phyloP scores from a whole-genome alignment of 106 monocot species.

The Iris macrosiphon region DNA sequence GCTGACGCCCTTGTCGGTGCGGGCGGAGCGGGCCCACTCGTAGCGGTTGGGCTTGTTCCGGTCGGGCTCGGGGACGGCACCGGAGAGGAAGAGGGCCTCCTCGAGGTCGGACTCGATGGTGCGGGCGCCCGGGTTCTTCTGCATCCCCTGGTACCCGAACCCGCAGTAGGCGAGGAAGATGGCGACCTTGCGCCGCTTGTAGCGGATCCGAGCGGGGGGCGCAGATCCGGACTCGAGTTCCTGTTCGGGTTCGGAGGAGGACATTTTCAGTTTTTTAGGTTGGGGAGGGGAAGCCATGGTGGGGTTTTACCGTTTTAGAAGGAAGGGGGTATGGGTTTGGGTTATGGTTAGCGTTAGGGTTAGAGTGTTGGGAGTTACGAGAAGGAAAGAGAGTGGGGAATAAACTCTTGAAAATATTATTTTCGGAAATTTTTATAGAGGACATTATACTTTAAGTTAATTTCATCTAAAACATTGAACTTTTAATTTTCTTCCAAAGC shows the following conservation, averaged over 20 bases:
- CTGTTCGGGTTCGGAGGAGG: constrained; percentile 18
- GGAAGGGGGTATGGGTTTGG: too few relatives aligned
- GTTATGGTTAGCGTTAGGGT: too few relatives aligned
- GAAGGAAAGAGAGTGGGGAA: too few relatives aligned
- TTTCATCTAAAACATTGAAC: too few relatives aligned
- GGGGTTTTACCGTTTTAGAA: too few relatives aligned
- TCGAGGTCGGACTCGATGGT: constrained; percentile 94
- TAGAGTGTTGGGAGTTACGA: too few relatives aligned
- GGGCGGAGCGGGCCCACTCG: constrained; percentile 92
- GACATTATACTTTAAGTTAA: too few relatives aligned
- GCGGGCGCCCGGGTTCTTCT: constrained; percentile 95
- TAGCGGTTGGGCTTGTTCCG: constrained; percentile 59
- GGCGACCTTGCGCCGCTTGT: constrained; percentile 88
- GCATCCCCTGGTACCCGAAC: constrained; percentile 95
- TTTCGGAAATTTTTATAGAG: too few relatives aligned
- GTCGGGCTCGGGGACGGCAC: constrained; percentile 67
- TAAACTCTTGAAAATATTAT: too few relatives aligned
- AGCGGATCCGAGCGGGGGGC: constrained; percentile 16
- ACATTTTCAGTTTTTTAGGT: constrained; percentile 63
- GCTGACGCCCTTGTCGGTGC: constrained; percentile 94
- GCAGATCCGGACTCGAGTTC: constrained; percentile 5
- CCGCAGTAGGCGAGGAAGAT: constrained; percentile 87
- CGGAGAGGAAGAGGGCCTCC: constrained; percentile 78
- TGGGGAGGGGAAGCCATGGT: constrained; percentile 45
- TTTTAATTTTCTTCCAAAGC: too few relatives aligned